phyloP scores from a whole-genome alignment of 164 flowering plant species.

The Paratinospora sagittata region DNA sequence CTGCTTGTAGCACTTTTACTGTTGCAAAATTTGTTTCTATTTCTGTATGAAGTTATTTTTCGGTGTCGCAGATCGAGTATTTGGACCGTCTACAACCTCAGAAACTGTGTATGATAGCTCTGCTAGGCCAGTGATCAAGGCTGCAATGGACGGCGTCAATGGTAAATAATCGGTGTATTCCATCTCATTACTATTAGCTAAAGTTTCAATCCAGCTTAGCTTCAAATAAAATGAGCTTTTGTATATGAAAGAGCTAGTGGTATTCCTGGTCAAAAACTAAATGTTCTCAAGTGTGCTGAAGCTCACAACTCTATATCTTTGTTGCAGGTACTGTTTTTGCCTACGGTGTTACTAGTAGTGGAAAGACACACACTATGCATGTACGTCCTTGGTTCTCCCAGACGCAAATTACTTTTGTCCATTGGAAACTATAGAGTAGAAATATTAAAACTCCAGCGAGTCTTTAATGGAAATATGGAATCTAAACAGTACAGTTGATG shows the following conservation, averaged over 20 bases:
- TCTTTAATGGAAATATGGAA: too few species aligned
- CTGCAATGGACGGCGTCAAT: constrained; percentile 97
- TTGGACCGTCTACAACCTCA: constrained; percentile 66
- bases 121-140: constrained; percentile 87
- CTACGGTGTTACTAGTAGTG: constrained; percentile 99
- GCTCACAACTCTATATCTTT: not conserved
- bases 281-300: not conserved
- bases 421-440: not conserved
- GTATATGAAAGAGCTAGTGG: not conserved
- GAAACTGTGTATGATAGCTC: constrained; percentile 85
- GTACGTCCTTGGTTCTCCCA: constrained; percentile 40
- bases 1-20: not conserved
- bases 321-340: constrained; percentile 97
- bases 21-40: not conserved
- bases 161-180: constrained; percentile 35
- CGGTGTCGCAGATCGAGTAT: constrained; percentile 63
- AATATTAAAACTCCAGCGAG: not conserved
- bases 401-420: constrained; percentile 1
- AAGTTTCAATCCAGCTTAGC: not conserved
- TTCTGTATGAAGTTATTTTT: not conserved
- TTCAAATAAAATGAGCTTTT: not conserved
- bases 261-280: not conserved
- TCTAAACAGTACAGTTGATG: not conserved
- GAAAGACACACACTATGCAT: constrained; percentile 99
- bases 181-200: not conserved